Evolutionary conservation across 352 stramenopile genomes (phyloP), one percentile per base, ranked within the genome.

Genomic region (Peronospora belbahrii): DNA sequence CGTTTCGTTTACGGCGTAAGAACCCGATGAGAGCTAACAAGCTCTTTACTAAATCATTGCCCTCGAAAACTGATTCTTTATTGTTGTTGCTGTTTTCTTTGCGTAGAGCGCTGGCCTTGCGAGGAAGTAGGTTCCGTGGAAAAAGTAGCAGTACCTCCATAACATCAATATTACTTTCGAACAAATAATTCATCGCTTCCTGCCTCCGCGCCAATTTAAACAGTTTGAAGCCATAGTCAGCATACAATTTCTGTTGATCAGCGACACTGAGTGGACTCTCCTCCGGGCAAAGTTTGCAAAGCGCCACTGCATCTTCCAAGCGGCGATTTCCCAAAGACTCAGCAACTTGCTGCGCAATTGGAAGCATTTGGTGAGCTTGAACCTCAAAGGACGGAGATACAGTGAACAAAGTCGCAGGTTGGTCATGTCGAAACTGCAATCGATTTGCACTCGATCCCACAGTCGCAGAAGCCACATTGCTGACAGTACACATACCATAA

Each of bases 271-370:
- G 44, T 6, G 67, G 56, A 31, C 65, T 70, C 18, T 88, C 72
- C n/a, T 85, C 67, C 0, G 79, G 74, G 23, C 81, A 90, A 11
- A 88, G 40, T 39, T 80, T 67, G 18, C 63, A 81, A 13, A 93
- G 48, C n/a, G 63, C 59, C 7, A 89, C 67, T 0, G 81, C 78
- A 35, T 90, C 72, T 42, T 72, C 57, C 7, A 86, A 49, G 4
- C 59, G 64, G 1, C 54, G 34, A 11, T 59, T 56, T 4, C 44
- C 49, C 15, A 81, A 50, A 2, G 56, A 67, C 2, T 59, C 56
- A 32, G 80, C 58, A 3, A 92, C 49, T 42, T 82, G 63, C n/a
- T 75, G 51, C 20, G 52, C 42, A 30, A 92, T 51, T 1, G 75
- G 55, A 9, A 63, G 41, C 74, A 86, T 88, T 44, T 70, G 62